phyloP scores from a whole-genome alignment of 2,329 filamentous ascomycete species.

The Alternaria panax region DNA sequence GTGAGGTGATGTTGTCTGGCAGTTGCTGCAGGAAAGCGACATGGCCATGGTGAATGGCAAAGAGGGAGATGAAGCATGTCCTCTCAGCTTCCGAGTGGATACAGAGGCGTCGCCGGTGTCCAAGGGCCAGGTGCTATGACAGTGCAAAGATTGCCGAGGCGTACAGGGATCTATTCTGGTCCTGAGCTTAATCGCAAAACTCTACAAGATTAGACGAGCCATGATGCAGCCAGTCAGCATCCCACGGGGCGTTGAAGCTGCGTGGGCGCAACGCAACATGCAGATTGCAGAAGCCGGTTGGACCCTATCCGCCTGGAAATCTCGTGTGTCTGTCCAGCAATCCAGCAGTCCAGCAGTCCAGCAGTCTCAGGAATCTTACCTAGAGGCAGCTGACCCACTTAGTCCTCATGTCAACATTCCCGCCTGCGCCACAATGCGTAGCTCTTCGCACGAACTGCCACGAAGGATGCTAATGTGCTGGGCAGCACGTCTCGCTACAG shows the following conservation, averaged over 20 bases:
- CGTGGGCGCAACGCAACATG: not conserved
- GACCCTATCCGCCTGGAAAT: not conserved
- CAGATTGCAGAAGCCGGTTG: not conserved
- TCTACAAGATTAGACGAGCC: constrained; percentile 33
- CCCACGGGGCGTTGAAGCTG: constrained; percentile 7
- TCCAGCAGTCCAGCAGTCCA: too few species aligned
- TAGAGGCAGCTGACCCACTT: not conserved
- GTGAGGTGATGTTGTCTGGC: not conserved
- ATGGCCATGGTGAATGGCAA: not conserved
- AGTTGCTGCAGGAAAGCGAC: not conserved
- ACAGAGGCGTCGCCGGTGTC: constrained; percentile 2
- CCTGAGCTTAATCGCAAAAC: constrained; percentile 11
- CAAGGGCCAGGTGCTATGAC: constrained; percentile 1
- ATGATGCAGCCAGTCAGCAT: constrained; percentile 21
- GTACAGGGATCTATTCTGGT: constrained; percentile 15
- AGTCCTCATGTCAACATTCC: not conserved
- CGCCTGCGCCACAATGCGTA: constrained; percentile 5
- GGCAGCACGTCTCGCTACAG: constrained; percentile 9
- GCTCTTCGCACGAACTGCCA: constrained; percentile 4
- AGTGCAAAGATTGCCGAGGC: constrained; percentile 11
- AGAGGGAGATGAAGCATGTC: not conserved
- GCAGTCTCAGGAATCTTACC: not conserved
- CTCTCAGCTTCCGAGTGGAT: not conserved
- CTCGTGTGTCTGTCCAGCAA: not conserved
- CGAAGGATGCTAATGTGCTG: constrained; percentile 3